These are phyloP conservation scores for Candida peoriensis DNA, from an alignment of 805 yeast species.

Conservation along the genomic window DNA sequence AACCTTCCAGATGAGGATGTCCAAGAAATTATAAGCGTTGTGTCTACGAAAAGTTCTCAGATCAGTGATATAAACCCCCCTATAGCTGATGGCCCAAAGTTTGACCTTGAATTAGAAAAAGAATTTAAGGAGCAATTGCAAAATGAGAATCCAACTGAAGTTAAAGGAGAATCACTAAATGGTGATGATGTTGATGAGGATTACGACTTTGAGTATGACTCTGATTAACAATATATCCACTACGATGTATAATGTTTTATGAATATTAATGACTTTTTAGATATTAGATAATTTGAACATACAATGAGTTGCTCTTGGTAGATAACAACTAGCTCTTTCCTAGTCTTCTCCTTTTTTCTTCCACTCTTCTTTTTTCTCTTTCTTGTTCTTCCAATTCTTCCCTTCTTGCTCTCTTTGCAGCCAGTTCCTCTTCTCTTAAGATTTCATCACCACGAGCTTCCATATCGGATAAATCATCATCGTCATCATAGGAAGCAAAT, in stretches of 20 bases:
- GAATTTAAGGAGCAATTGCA: slow-evolving; percentile 5
- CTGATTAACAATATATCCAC: slow-evolving; percentile 15
- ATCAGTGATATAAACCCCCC: too few species aligned
- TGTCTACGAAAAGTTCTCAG: too few species aligned
- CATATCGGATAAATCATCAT: slow-evolving; percentile 63
- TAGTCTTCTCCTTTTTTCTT: slow-evolving; percentile 42
- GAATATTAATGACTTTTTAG: too few species aligned
- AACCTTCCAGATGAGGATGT: not conserved
- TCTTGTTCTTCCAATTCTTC: slow-evolving; percentile 76
- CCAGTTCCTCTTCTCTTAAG: slow-evolving; percentile 71
- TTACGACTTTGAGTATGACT: slow-evolving; percentile 38
- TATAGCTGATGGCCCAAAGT: not conserved
- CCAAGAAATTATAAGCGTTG: not conserved
- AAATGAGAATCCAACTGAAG: slow-evolving; percentile 1
- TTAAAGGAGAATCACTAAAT: slow-evolving; percentile 29
- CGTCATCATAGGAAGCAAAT: slow-evolving; percentile 35
- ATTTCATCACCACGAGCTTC: slow-evolving; percentile 93
- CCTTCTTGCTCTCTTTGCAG: slow-evolving; percentile 59
- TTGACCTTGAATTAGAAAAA: slow-evolving; percentile 8
- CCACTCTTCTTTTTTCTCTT: slow-evolving; percentile 45
- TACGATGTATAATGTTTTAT: not conserved
- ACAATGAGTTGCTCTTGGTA: not conserved
- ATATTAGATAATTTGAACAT: too few species aligned
- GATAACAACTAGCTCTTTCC: slow-evolving; percentile 9
- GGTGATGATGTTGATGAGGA: slow-evolving; percentile 29